These are phyloP conservation scores for Trametes elegans DNA, from an alignment of 768 basidiomycete genomes.

Conservation along the genomic window DNA sequence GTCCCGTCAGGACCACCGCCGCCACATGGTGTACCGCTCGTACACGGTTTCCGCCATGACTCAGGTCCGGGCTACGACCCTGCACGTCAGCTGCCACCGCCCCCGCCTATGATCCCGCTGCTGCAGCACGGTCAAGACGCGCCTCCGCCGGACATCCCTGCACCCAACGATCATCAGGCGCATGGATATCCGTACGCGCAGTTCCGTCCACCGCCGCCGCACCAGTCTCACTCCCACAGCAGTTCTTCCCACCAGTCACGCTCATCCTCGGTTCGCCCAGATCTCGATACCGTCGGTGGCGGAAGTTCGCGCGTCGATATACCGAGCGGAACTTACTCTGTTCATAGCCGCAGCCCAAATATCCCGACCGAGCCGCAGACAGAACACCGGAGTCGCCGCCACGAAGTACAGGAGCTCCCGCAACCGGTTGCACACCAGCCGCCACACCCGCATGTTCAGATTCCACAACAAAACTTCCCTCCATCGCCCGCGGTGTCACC, in stretches of 20 bases:
- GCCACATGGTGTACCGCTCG: constrained; percentile 26
- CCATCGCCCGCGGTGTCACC: constrained; percentile 34
- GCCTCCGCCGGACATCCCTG: constrained; percentile 19
- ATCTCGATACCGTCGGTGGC: constrained; percentile 22
- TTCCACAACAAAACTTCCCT: constrained; percentile 21
- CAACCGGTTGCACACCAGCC: constrained; percentile 23
- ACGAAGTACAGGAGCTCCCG: constrained; percentile 45
- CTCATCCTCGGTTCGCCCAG: constrained; percentile 33
- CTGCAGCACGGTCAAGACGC: constrained; percentile 20
- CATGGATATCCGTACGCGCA: constrained; percentile 18
- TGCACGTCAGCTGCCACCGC: constrained; percentile 23
- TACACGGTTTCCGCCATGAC: constrained; percentile 27
- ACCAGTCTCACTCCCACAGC: constrained; percentile 47
- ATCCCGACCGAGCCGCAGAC: constrained; percentile 17
- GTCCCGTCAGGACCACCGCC: constrained; percentile 20
- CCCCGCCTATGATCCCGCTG: constrained; percentile 27
- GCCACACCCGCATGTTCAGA: constrained; percentile 34
- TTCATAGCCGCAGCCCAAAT: constrained; percentile 25
- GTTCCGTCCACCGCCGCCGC: constrained; percentile 32
- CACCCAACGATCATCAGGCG: constrained; percentile 21
- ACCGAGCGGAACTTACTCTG: constrained; percentile 40
- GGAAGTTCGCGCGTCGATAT: constrained; percentile 20
- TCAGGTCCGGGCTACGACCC: constrained; percentile 28
- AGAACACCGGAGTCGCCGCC: constrained; percentile 47
- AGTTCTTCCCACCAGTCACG: constrained; percentile 52